Percentiles rank a stretch among this genome's conserved stretches.
These are phyloP conservation scores for Fagus crenata DNA, from an alignment of 306 rosid genomes.

Conservation along the genomic window DNA sequence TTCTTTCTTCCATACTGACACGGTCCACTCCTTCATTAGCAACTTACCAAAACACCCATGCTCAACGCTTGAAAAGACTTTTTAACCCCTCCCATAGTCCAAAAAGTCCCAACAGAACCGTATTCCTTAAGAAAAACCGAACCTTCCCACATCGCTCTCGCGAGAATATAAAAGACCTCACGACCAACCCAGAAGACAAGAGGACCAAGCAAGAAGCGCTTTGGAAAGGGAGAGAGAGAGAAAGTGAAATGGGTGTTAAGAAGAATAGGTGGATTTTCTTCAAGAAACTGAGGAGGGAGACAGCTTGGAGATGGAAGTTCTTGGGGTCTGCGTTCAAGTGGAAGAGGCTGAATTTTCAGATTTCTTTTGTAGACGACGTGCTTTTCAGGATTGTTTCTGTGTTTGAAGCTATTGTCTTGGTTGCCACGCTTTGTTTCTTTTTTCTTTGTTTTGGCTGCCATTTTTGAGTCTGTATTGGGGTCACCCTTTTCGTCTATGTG, in stretches of 20 bases:
- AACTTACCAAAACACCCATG: conserved; percentile 25
- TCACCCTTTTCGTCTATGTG: too few relatives aligned
- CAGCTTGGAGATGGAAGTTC: conserved; percentile 44
- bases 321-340: conserved; percentile 51
- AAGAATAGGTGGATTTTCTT: conserved; percentile 41
- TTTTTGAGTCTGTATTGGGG: conserved; percentile 29
- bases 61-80: neutral
- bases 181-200: neutral
- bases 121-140: conserved; percentile 19
- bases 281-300: conserved; percentile 49
- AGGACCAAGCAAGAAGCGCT: neutral
- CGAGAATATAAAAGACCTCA: neutral
- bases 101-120: neutral
- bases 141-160: conserved; percentile 9
- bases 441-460: conserved; percentile 69
- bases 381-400: conserved; percentile 58
- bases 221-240: neutral
- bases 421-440: conserved; percentile 44
- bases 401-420: conserved; percentile 56
- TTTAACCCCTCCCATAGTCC: neutral
- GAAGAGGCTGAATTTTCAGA: conserved; percentile 40
- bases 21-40: neutral
- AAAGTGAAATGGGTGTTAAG: conserved; percentile 29
- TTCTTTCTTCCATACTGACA: too few relatives aligned
- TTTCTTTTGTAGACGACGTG: conserved; percentile 50